Evolutionary conservation across 2,329 filamentous ascomycete genomes (phyloP), one percentile per base, ranked within the genome.

Genomic region (Aspergillus intermedius): DNA sequence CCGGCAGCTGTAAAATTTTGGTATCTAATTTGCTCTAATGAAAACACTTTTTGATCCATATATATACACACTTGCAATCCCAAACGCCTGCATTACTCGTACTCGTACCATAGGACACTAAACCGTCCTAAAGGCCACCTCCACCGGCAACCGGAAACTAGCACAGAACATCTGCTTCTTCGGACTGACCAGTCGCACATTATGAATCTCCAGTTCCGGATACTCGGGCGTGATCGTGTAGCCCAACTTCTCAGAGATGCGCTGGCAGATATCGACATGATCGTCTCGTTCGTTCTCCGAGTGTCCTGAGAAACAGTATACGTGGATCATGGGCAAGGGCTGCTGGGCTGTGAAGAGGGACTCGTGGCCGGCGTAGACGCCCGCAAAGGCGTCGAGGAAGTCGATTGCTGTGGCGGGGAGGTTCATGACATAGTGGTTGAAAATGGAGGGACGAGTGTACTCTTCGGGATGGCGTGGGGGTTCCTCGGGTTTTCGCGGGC

Each of bases 381-480:
- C 91, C 17, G 83, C 80, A 75, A 90, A 94, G 10, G 76, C 74
- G 25, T 81, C 74, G 60, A 96, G 77, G 65, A 98, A 98, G 50
- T 87, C 84, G 51, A 93, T 84, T 1, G 93, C 91, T 1, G 83
- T 87, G 1, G 91, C 93, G 0, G 93, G 93, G 13, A 98, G 84
- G 70, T 98, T 98, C 88, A 98, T 96, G 56, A 97, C 87, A 67
- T 91, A 98, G 73, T 97, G 93, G n/a, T 83, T 79, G 65, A 97
- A 88, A 34, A 84, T 84, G 2, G 78, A 77, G 2, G 91, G 91
- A 42, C 65, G 65, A 22, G 57, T 57, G 49, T 64, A 68, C 43
- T 55, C 52, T 45, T 65, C 54, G 19, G 47, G 50, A 58, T 46
- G 44, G 49, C 47, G n/a, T 60, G 44, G 17, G 47, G 39, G 49